Evolutionary conservation across 306 rosid genomes (phyloP), one percentile per base, ranked within the genome.

Genomic region (Vicia sativa): DNA sequence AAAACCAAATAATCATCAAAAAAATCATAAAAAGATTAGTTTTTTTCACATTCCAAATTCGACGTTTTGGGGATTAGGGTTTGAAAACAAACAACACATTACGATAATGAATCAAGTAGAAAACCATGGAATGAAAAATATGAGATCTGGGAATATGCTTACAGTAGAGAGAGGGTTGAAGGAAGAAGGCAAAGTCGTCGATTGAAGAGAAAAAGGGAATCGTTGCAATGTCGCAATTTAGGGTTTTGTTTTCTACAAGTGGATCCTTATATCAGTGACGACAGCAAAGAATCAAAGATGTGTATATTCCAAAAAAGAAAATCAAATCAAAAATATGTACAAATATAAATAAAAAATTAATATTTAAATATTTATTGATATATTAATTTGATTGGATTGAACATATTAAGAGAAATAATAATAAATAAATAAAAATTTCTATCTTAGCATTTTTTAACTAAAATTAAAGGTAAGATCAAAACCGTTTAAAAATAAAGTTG

Each of bases 81-180:
- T 59, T 58, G 45, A 56, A 43, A 35, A 63, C 7, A 5, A 48
- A 57, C 44, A 6, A 4, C 38, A 14, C 59, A 28, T 44, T 62
- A 25, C 13, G 9, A 44, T 63, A 1, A 49, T 5, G 9, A 26
- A 71, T 9, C 26, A 50, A 61, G 10, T n/a, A 11, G 11, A 13
- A 54, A n/a, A 59, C 34, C 3, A 46, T 35, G 35, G 31, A 41
- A 72, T 7, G 14, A 21, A 52, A 52, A 52, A 21, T 5, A 10
- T 9, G 39, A 55, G 61, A 55, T 55, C 61, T 55, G 61, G 26
- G 37, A 55, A 55, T 4, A 55, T 5, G 61, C 61, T 55, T 55
- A 55, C 61, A 29, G 3, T 26, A 23, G 35, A 54, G 60, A 53
- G 59, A 53, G 34, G 9, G 11, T 53, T 53, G 15, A 55, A 55